Base-by-base conservation (phyloP, 257 asterid genomes). In the Jacaranda copaia region DNA sequence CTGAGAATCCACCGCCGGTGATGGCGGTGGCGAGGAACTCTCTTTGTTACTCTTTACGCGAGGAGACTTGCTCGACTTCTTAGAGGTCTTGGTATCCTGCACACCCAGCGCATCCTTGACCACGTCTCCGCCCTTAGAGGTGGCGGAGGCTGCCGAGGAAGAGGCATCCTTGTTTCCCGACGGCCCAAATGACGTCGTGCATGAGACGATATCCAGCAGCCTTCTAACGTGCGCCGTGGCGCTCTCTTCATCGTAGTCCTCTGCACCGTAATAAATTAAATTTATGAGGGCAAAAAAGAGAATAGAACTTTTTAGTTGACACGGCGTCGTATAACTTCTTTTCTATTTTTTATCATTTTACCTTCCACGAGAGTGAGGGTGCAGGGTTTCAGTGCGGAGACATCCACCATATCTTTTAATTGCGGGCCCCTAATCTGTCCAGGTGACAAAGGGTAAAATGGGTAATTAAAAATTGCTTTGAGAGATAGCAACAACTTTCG, bases 321-420 rank as follows among this genome's bases (percentile, higher is more conserved):
- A 57, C 68, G 74, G 20, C 76, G 85, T 8, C 86, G 80, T 19
- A 57, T 52, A 15, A 12, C 7, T 25, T 40, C 3, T 42, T 57
- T 65, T 45, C 60, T 2, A 35, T 16, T 72, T 16, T 38, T 20
- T 3, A 0, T 35, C 15, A 16, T 14, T 70, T 75, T 77, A 95
- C 99, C 99, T 93, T 93, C 97, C n/a, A 84, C 89, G 19, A 95
- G 94, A 0, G 91, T 85, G 68, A 95, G 97, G 81, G 82, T 56
- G 86, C 93, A 91, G 74, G 99, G 99, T 62, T 93, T 95, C 82
- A 95, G 82, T 76, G 99, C 97, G 82, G 98, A 85, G 57, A 95
- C 90, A 89, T 95, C 98, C 87, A 93, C 97, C 79, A 89, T 85
- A 77, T 93, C 98, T 78, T 91, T 95, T 74, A 95, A 85, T 46